These are phyloP conservation scores for Polygonum aviculare DNA, from an alignment of 148 eudicot species.

Conservation along the genomic window DNA sequence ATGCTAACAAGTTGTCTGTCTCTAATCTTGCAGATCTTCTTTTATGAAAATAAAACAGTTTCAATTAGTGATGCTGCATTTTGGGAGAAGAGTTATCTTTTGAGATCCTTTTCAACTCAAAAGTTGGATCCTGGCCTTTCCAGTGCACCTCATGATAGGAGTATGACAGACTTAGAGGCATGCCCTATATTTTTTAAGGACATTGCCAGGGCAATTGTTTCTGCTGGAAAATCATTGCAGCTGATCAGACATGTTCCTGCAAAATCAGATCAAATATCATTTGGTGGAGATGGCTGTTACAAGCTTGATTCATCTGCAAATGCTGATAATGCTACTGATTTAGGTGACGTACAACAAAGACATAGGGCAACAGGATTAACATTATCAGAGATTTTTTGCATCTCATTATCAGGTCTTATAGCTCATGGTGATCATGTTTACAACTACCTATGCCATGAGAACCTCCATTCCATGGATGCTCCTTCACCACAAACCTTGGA, in stretches of 20 bases:
- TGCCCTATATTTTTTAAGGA: conserved; percentile 82
- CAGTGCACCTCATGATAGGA: conserved; percentile 24
- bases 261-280: conserved; percentile 18
- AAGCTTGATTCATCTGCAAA: conserved; percentile 16
- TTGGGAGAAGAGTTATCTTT: conserved; percentile 87
- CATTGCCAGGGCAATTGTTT: conserved; percentile 60
- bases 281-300: conserved; percentile 20
- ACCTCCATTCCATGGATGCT: conserved; percentile 26
- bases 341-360: conserved; percentile 18
- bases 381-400: conserved; percentile 73
- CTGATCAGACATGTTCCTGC: conserved; percentile 64
- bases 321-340: conserved; percentile 12
- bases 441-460: conserved; percentile 42
- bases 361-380: conserved; percentile 39
- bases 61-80: conserved; percentile 75
- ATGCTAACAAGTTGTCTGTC: neutral
- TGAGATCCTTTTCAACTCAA: conserved; percentile 34
- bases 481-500: conserved; percentile 17
- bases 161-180: conserved; percentile 29
- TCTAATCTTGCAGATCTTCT: conserved; percentile 59
- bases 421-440: conserved; percentile 84
- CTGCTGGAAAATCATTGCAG: conserved; percentile 96
- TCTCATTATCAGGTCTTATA: conserved; percentile 71
- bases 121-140: conserved; percentile 29
- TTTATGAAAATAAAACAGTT: conserved; percentile 67